These are phyloP conservation scores for Candida suzukii DNA, from an alignment of 805 yeast species.

Conservation along the genomic window DNA sequence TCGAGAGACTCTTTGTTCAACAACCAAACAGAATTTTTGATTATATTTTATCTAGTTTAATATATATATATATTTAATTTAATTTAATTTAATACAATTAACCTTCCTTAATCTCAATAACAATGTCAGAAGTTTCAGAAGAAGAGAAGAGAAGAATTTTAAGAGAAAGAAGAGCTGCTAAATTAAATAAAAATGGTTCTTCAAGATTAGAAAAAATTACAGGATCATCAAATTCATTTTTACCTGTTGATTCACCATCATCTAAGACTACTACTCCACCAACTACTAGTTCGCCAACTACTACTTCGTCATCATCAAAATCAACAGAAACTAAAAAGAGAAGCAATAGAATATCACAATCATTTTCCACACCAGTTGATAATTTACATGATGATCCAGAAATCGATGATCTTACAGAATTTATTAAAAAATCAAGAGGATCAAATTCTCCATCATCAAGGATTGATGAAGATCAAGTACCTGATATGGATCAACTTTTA, in stretches of 20 bases:
- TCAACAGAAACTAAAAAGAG: background rate
- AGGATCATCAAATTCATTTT: slow-evolving; percentile 29
- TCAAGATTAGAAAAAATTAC: slow-evolving; percentile 45
- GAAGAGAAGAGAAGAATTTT: slow-evolving; percentile 52
- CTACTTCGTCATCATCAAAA: slow-evolving; percentile 1
- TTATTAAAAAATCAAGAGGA: background rate
- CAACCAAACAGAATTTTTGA: too few relatives aligned
- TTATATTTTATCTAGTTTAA: too few relatives aligned
- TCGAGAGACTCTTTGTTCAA: too few relatives aligned
- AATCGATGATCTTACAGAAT: slow-evolving; percentile 11
- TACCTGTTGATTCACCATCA: slow-evolving; percentile 24
- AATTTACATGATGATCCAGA: slow-evolving; percentile 12
- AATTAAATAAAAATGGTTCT: slow-evolving; percentile 46
- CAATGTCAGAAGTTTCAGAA: slow-evolving; percentile 39
- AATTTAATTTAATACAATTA: too few relatives aligned
- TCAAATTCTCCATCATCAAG: background rate
- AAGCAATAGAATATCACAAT: slow-evolving; percentile 10
- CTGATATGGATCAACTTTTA: slow-evolving; percentile 9
- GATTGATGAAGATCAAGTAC: slow-evolving; percentile 1
- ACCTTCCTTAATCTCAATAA: background rate
- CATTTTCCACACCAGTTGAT: slow-evolving; percentile 3
- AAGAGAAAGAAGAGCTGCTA: slow-evolving; percentile 61
- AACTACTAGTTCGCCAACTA: background rate
- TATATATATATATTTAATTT: too few relatives aligned
- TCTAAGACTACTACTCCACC: background rate